A percentile compares a stretch with the other conserved stretches of the same genome.
Conservation (phyloP, 805 yeast genomes). For the Kuraishia piskuri region DNA sequence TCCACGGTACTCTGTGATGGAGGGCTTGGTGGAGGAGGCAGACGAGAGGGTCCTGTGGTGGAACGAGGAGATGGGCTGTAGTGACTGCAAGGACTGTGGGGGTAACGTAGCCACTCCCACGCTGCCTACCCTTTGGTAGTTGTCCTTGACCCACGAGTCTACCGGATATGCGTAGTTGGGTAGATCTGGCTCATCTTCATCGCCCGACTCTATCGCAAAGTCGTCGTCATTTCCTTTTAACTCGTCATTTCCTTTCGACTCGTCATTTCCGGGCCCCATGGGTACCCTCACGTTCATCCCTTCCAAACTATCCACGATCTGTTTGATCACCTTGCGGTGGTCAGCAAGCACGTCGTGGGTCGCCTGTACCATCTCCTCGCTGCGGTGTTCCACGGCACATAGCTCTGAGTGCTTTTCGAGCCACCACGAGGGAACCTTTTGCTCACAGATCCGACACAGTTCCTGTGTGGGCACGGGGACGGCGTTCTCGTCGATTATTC, state of each 20-base stretch:
- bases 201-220: neutral
- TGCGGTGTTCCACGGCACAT: constrained; percentile 78
- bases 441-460: constrained; percentile 88
- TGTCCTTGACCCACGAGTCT: neutral
- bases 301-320: constrained; percentile 31
- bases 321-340: constrained; percentile 45
- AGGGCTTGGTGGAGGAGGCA: neutral
- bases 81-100: neutral
- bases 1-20: constrained; percentile 47
- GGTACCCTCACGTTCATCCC: constrained; percentile 6
- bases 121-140: neutral
- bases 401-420: constrained; percentile 83
- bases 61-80: neutral
- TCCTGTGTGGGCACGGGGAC: constrained; percentile 78
- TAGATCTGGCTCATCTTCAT: neutral
- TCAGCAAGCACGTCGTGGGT: constrained; percentile 73
- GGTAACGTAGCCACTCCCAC: neutral
- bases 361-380: constrained; percentile 66
- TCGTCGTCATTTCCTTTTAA: neutral
- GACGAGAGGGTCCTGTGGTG: neutral
- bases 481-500: constrained; percentile 50
- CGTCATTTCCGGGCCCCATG: neutral
- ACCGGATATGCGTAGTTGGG: neutral
- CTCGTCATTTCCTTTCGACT: no score
- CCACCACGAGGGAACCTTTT: constrained; percentile 93